Evolutionary conservation across 805 yeast genomes (phyloP), one percentile per base, ranked within the genome.

Genomic region (Starmera quercuum): DNA sequence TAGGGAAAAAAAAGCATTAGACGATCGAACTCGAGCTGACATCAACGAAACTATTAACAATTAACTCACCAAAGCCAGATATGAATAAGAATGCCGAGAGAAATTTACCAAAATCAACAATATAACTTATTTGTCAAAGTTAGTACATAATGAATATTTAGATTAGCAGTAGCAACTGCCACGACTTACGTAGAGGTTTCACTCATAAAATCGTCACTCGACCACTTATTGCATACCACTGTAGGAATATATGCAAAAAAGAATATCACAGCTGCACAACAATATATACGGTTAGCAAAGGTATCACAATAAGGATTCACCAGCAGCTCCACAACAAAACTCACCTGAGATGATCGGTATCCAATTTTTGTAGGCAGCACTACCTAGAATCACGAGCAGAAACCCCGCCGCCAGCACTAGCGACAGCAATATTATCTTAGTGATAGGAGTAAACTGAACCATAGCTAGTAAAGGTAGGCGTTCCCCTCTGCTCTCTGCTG

Each of bases 351-450:
- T 60, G 36, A 83, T 63, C 7, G 95, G 92, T 44, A 73, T 66
- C 95, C 94, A 84, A 53, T 80, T 83, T 31, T 81, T 79, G 53
- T 70, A 80, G 7, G 85, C 63, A 4, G 83, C 81, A 21, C 86
- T 83, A 8, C 92, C 83, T 12, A 85, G 65, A 9, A 83, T 77
- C 23, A 83, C 76, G 35, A 83, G 63, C 32, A 84, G 68, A 44
- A 84, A 84, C 7, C 95, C 95, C 47, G 78, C 63, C 3, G 95
- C 83, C 21, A 84, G 66, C 24, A 83, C 77, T 26, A 78, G 63
- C n/a, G 90, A 75, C 14, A 84, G 73, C 1, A 78, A 77, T 19
- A 84, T 81, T 49, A 84, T 80, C 47, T 75, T 76, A 39, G 81
- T 75, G 37, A 84, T 62, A 18, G 92, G 92, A 45, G 75, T 72